phyloP scores from a whole-genome alignment of 495 filamentous ascomycete genomes.

The Xylaria palmicola region DNA sequence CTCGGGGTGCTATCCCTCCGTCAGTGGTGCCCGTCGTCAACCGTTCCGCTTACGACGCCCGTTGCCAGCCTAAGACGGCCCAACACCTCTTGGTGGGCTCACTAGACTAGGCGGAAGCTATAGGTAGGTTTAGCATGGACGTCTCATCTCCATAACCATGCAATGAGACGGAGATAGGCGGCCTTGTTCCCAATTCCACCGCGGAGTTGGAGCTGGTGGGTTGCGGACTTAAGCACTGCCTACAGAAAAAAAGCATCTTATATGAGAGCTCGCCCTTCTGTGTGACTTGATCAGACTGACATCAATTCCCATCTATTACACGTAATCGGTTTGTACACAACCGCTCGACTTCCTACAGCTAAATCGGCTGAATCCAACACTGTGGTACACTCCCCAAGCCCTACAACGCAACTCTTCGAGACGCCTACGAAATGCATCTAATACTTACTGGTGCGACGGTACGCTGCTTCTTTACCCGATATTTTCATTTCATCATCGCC shows the following conservation, averaged over 20 bases:
- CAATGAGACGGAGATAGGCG: background rate
- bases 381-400: background rate
- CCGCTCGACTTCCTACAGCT: background rate
- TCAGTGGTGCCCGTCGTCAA: no score
- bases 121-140: background rate
- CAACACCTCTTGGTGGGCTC: no score
- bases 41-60: no score
- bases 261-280: no score
- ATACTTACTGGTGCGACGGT: conserved; percentile 71
- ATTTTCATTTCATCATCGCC: background rate
- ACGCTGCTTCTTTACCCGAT: background rate
- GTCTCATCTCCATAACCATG: background rate
- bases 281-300: no score
- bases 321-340: background rate
- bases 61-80: no score
- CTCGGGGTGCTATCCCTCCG: no score
- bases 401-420: background rate
- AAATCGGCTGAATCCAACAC: background rate
- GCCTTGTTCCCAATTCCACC: background rate
- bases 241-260: no score
- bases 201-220: background rate
- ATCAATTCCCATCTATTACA: background rate
- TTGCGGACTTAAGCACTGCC: background rate
- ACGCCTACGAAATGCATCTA: conserved; percentile 56
- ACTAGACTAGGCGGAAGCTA: background rate